phyloP scores from a whole-genome alignment of 2,329 filamentous ascomycete species.

The Epichloe scottii region DNA sequence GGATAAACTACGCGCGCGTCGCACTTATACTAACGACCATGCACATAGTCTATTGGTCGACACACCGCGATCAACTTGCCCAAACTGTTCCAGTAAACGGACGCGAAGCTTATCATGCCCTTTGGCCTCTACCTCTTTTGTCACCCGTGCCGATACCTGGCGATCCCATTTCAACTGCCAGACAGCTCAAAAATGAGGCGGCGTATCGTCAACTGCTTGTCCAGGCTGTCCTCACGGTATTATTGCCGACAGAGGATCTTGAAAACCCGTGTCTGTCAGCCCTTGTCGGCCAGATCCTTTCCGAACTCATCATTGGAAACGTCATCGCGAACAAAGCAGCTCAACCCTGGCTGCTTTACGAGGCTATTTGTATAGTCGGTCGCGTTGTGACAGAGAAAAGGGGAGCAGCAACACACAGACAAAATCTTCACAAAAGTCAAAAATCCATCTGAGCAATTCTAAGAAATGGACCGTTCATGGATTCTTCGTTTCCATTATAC shows the following conservation, averaged over 20 bases:
- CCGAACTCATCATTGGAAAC: slow-evolving; percentile 80
- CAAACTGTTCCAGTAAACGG: slow-evolving; percentile 49
- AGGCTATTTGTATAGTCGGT: slow-evolving; percentile 63
- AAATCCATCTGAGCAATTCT: slow-evolving; percentile 8
- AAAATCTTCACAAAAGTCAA: neutral
- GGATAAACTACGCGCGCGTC: no score
- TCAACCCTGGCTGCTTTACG: slow-evolving; percentile 83
- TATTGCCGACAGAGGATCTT: slow-evolving; percentile 85
- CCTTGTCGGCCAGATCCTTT: slow-evolving; percentile 75
- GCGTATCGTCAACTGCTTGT: slow-evolving; percentile 82
- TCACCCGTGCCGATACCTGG: slow-evolving; percentile 57
- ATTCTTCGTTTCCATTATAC: slow-evolving; percentile 44
- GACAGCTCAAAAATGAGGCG: slow-evolving; percentile 65
- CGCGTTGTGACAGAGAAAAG: slow-evolving; percentile 24
- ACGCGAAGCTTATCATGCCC: slow-evolving; percentile 66
- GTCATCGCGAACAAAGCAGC: slow-evolving; percentile 67
- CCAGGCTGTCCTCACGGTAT: slow-evolving; percentile 64
- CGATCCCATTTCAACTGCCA: slow-evolving; percentile 35
- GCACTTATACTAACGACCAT: neutral
- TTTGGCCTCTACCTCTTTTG: slow-evolving; percentile 70
- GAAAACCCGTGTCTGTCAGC: slow-evolving; percentile 76
- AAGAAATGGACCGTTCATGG: slow-evolving; percentile 28
- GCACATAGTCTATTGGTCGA: slow-evolving; percentile 56
- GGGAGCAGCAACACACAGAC: slow-evolving; percentile 6
- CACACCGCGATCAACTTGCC: slow-evolving; percentile 44